Conservation (phyloP, 352 stramenopile species). For the Albugo candida region DNA sequence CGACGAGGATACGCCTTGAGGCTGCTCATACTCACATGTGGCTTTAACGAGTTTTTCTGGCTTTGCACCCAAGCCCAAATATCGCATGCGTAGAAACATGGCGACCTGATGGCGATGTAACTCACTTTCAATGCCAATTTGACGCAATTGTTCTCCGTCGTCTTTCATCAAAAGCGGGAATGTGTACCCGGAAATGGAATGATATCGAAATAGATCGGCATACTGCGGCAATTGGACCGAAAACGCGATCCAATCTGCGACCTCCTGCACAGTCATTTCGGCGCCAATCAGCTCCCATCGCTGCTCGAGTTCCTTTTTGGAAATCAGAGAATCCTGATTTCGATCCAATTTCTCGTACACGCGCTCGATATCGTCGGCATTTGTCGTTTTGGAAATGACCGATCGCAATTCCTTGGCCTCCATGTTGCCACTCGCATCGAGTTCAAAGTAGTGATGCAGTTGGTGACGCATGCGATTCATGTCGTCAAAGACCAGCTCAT, state of each 20-base stretch:
- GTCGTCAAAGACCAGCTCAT: too few species aligned
- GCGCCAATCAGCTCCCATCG: slow-evolving; percentile 56
- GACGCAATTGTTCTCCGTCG: slow-evolving; percentile 37
- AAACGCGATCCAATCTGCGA: slow-evolving; percentile 66
- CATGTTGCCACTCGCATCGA: too few species aligned
- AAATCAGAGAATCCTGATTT: slow-evolving; percentile 65
- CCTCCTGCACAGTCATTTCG: slow-evolving; percentile 74
- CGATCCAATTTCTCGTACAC: slow-evolving; percentile 61
- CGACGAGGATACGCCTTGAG: too few species aligned
- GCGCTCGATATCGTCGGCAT: too few species aligned
- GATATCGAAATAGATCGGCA: slow-evolving; percentile 40
- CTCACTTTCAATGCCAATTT: slow-evolving; percentile 47
- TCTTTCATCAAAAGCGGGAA: slow-evolving; percentile 75
- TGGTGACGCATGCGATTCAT: too few species aligned
- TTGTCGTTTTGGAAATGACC: too few species aligned
- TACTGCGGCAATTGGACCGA: slow-evolving; percentile 70
- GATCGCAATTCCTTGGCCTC: too few species aligned
- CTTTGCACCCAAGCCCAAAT: slow-evolving; percentile 11
- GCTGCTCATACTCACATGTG: too few species aligned
- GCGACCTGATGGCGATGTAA: slow-evolving; percentile 62
- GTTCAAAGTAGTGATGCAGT: too few species aligned
- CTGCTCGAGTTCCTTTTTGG: slow-evolving; percentile 59
- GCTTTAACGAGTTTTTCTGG: too few species aligned
- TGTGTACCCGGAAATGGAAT: slow-evolving; percentile 74
- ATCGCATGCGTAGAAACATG: slow-evolving; percentile 71